Conservation (phyloP, 139 green algal species). For the Coccomyxa sp. region DNA sequence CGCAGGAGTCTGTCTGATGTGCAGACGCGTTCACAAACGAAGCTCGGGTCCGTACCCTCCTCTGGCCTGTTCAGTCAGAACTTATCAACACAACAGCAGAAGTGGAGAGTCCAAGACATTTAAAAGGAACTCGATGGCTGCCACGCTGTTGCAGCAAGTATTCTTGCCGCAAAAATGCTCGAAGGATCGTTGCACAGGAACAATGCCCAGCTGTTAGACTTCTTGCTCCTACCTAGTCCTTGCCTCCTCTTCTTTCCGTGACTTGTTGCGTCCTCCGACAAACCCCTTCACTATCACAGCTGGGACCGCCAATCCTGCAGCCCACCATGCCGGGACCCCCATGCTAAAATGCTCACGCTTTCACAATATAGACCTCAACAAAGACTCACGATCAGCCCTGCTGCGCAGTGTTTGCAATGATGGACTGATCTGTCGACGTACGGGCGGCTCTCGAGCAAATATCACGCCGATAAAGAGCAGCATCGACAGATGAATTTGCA, state of each 20-base stretch:
- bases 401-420: too few relatives aligned
- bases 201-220: neutral
- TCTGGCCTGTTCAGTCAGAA: conserved; percentile 14
- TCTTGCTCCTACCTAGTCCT: neutral
- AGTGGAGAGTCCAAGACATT: neutral
- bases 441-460: too few relatives aligned
- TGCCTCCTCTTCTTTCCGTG: neutral
- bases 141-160: neutral
- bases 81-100: neutral
- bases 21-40: conserved; percentile 94
- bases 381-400: neutral
- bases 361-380: neutral
- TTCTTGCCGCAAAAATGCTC: too few relatives aligned
- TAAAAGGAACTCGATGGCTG: neutral
- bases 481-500: too few relatives aligned
- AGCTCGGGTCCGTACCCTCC: conserved; percentile 52
- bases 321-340: conserved; percentile 32
- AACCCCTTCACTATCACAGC: conserved; percentile 21
- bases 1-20: conserved; percentile 77
- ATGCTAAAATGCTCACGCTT: too few relatives aligned
- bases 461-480: too few relatives aligned
- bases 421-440: too few relatives aligned
- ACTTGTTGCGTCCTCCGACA: conserved; percentile 6
- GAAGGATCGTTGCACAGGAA: too few relatives aligned
- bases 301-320: conserved; percentile 26